Evolutionary conservation across 768 basidiomycete species (phyloP).

Genomic region (Fibroporia radiculosa): DNA sequence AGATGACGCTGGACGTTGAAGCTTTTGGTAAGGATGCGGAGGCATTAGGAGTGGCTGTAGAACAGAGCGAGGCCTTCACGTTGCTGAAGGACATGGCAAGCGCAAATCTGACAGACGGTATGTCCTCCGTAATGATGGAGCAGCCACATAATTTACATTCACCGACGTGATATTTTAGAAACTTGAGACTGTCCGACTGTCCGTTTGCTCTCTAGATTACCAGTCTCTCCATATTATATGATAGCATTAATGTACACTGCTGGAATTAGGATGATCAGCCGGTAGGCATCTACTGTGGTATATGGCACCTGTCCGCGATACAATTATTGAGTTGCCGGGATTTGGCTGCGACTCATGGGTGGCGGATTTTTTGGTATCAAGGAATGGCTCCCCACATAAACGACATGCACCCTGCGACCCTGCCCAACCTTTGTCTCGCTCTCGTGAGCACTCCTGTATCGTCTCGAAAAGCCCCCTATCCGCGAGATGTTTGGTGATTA

Average conservation of each 20-base stretch:
- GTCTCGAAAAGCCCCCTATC: constrained; percentile 76
- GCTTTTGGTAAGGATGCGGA: constrained; percentile 76
- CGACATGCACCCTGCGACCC: constrained; percentile 41
- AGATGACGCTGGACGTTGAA: constrained; percentile 84
- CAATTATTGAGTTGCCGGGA: constrained; percentile 29
- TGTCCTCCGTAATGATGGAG: too few species aligned
- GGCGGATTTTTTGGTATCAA: constrained; percentile 13
- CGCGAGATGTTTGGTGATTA: constrained; percentile 75
- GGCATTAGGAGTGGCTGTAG: constrained; percentile 57
- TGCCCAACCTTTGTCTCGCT: constrained; percentile 58
- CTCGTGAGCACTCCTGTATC: constrained; percentile 50
- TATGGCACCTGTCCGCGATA: constrained; percentile 52
- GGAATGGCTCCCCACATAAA: constrained; percentile 43
- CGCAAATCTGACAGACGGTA: constrained; percentile 27
- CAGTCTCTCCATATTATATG: too few species aligned
- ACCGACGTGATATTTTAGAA: not conserved
- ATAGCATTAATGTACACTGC: constrained; percentile 24
- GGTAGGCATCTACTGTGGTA: constrained; percentile 44
- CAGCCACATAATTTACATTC: not conserved
- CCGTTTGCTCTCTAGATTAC: not conserved
- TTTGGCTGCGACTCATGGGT: constrained; percentile 8
- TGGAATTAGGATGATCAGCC: constrained; percentile 17
- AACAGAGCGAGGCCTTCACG: constrained; percentile 42
- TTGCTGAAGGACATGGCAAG: constrained; percentile 57
- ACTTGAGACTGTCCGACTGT: not conserved